Evolutionary conservation across 73 alveolate species (phyloP), one percentile per base, ranked within the genome.

Genomic region (Uronychia binucleata): DNA sequence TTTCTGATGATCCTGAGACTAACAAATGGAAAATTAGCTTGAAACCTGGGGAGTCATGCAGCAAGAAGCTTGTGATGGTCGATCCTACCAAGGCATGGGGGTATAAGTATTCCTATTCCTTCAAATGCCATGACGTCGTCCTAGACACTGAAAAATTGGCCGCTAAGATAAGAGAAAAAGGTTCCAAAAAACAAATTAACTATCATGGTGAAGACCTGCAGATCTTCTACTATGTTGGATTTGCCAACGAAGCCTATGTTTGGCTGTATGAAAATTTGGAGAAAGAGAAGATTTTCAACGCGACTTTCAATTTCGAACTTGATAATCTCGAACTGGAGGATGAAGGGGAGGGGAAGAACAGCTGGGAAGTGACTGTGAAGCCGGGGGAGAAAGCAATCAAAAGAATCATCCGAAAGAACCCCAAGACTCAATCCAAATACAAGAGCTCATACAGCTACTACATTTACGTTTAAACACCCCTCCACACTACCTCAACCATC

Each of bases 361-460:
- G 34, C 26, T 88, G 86, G 77, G 79, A 82, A 19, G 59, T 88
- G 0, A 81, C 35, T 8, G 11, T 88, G 33, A 35, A n/a, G 31
- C 90, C 90, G 5, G 90, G 90, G 25, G 86, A 46, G 30, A 31
- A 26, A 8, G n/a, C 31, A 5, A 28, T 87, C 32, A 88, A 76
- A 33, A 84, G n/a, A 27, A 81, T 88, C 77, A 76, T 58, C 0
- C 82, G 94, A 77, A 83, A 34, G 13, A 83, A 88, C 34, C 86
- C 86, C 0, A 77, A 28, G 60, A 82, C 19, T 1, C 90, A 88
- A 34, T 82, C 90, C 26, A 88, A 88, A 59, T 88, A 88, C 83
- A 88, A 82, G 59, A 80, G 94, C 87, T 82, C 90, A 1, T 88
- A 82, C 83, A 80, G 87, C 35, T 88, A 34, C 35, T 28, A n/a